Conservation (phyloP, 495 filamentous ascomycete species). For the Lepidopterella palustris region DNA sequence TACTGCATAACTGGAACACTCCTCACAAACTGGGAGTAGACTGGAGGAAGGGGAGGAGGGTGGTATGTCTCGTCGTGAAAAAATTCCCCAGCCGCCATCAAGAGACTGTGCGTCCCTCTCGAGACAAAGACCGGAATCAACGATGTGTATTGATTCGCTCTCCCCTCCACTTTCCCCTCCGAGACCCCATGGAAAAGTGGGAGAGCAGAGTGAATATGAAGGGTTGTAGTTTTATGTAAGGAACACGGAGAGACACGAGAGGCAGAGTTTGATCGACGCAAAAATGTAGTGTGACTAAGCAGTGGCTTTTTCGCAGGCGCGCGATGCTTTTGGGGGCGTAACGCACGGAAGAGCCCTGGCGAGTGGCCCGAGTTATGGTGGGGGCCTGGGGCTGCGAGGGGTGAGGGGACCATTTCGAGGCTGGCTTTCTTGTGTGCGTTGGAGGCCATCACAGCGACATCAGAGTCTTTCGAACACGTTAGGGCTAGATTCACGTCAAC, state of each 20-base stretch:
- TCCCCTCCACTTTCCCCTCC: conserved; percentile 76
- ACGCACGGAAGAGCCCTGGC: conserved; percentile 15
- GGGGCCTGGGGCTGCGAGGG: not conserved
- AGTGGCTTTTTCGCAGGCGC: too few relatives aligned
- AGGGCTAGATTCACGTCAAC: not conserved
- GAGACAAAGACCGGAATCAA: conserved; percentile 23
- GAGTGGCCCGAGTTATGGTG: not conserved
- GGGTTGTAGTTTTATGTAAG: conserved; percentile 59
- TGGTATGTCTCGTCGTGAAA: conserved; percentile 23
- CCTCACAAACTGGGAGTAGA: too few relatives aligned
- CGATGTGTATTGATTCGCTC: conserved; percentile 36
- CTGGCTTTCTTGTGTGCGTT: not conserved
- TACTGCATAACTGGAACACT: too few relatives aligned
- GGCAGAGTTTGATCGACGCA: not conserved
- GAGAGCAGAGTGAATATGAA: conserved; percentile 78
- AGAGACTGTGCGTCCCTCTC: not conserved
- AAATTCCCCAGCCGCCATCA: conserved; percentile 30
- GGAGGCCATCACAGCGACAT: conserved; percentile 2
- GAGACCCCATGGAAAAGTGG: conserved; percentile 47
- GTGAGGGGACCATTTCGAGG: not conserved
- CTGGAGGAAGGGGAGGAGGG: too few relatives aligned
- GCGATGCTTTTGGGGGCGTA: conserved; percentile 8
- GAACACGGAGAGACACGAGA: conserved; percentile 40
- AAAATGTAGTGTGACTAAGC: conserved; percentile 8
- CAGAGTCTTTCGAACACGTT: too few relatives aligned